Evolutionary conservation across 306 rosid species (phyloP).

Genomic region (Ammopiptanthus mongolicus): DNA sequence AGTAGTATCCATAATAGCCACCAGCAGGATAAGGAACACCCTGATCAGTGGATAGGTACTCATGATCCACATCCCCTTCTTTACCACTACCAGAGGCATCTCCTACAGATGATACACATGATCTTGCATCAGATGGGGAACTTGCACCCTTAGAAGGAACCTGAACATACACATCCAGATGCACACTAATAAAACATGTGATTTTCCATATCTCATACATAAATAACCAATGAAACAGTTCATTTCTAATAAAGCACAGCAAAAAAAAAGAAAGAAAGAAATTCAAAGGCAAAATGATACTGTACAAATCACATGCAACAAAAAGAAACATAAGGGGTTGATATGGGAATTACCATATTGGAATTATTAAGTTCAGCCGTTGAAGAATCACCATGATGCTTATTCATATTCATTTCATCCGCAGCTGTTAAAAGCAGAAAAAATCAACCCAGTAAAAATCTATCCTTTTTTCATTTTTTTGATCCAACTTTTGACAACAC

Average conservation of each 20-base stretch:
- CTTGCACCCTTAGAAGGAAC: slow-evolving; percentile 47
- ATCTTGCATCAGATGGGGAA: slow-evolving; percentile 62
- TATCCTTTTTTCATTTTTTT: background rate
- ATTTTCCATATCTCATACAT: background rate
- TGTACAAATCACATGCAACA: slow-evolving; percentile 18
- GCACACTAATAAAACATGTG: slow-evolving; percentile 12
- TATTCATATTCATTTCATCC: slow-evolving; percentile 40
- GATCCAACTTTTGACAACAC: background rate
- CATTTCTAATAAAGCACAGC: slow-evolving; percentile 3
- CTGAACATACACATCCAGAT: slow-evolving; percentile 31
- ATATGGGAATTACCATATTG: slow-evolving; percentile 29
- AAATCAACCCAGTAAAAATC: slow-evolving; percentile 13
- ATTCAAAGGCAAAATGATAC: background rate
- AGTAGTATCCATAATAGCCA: slow-evolving; percentile 58
- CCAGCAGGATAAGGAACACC: slow-evolving; percentile 33
- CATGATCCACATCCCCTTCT: slow-evolving; percentile 48
- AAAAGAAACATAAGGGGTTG: background rate
- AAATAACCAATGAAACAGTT: slow-evolving; percentile 29
- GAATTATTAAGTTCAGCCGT: slow-evolving; percentile 29
- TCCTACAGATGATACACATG: slow-evolving; percentile 50
- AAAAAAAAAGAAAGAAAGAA: background rate
- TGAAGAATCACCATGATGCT: slow-evolving; percentile 39
- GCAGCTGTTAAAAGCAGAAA: slow-evolving; percentile 31
- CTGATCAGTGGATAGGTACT: slow-evolving; percentile 33
- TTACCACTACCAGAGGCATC: slow-evolving; percentile 47